These are phyloP conservation scores for Penicillium bialowiezense DNA, from an alignment of 495 filamentous ascomycete genomes.

Conservation along the genomic window DNA sequence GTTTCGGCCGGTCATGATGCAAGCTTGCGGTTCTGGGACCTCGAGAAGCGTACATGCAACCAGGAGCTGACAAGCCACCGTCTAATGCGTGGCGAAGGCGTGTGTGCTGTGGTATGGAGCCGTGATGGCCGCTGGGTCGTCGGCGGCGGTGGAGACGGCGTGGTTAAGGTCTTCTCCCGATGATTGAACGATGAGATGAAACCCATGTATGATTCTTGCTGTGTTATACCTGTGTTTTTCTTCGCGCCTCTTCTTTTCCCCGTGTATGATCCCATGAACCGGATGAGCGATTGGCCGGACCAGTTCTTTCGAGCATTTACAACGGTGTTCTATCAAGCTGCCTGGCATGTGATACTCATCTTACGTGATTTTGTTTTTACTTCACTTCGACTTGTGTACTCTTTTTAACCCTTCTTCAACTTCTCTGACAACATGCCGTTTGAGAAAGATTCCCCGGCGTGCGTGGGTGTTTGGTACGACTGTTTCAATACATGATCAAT, in stretches of 20 bases:
- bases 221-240: slow-evolving; percentile 20
- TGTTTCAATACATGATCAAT: slow-evolving; percentile 10
- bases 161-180: slow-evolving; percentile 91
- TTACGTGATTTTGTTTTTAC: slow-evolving; percentile 26
- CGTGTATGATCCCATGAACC: slow-evolving; percentile 40
- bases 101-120: slow-evolving; percentile 91
- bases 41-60: slow-evolving; percentile 89
- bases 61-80: slow-evolving; percentile 92
- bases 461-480: slow-evolving; percentile 18
- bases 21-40: slow-evolving; percentile 92
- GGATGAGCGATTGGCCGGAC: slow-evolving; percentile 41
- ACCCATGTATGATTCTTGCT: slow-evolving; percentile 36
- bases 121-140: slow-evolving; percentile 93
- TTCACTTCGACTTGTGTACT: slow-evolving; percentile 28
- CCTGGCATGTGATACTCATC: slow-evolving; percentile 38
- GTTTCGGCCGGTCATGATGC: slow-evolving; percentile 96
- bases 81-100: slow-evolving; percentile 90
- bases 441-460: slow-evolving; percentile 28
- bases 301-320: slow-evolving; percentile 42
- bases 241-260: slow-evolving; percentile 17
- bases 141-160: slow-evolving; percentile 90
- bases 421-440: slow-evolving; percentile 24
- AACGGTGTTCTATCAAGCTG: slow-evolving; percentile 36
- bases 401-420: slow-evolving; percentile 11
- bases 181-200: slow-evolving; percentile 33